Evolutionary conservation across 2,329 filamentous ascomycete genomes (phyloP), one percentile per base, ranked within the genome.

Genomic region (Fusarium caatingaense): DNA sequence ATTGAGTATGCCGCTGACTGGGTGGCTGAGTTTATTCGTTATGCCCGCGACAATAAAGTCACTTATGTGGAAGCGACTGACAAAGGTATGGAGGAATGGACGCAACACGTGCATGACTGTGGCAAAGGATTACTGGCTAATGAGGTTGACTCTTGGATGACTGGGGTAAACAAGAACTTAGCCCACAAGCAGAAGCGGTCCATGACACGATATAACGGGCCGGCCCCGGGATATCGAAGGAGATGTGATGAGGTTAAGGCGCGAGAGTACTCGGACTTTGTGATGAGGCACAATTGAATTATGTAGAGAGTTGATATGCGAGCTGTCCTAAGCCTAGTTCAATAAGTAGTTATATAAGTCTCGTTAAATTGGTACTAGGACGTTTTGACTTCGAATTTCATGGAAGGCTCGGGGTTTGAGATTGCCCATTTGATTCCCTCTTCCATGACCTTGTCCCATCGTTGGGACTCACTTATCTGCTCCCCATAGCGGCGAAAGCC

Each of bases 131-230:
- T 83, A 12, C 68, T 87, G 27, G 78, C 80, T 0, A 73, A 73
- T 23, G 71, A 73, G 11, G 71, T 73, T 1, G 84, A 87, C 64
- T 82, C 80, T 3, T 87, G 85, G 85, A 86, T 87, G 84, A 87
- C 84, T 3, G 85, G 85, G 1, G 82, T 87, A 3, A 87, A 87
- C 66, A 84, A 79, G 66, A 86, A 87, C 60, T 71, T 86, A 41
- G 76, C 77, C 18, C 76, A 80, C 40, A 85, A 85, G 76, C 78
- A 82, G 68, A 81, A 80, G 64, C 77, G 84, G 47, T 82, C 77
- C 11, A 78, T 87, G 67, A 81, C 81, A 6, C 76, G 84, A 47
- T 87, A 86, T 60, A 79, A 79, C 30, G 84, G 84, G 0, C 77
- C 80, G 7, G 83, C 81, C 0, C 77, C 79, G 0, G 83, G 80